Conservation (phyloP, 106 monocot species). For the Dactylorhiza incarnata region DNA sequence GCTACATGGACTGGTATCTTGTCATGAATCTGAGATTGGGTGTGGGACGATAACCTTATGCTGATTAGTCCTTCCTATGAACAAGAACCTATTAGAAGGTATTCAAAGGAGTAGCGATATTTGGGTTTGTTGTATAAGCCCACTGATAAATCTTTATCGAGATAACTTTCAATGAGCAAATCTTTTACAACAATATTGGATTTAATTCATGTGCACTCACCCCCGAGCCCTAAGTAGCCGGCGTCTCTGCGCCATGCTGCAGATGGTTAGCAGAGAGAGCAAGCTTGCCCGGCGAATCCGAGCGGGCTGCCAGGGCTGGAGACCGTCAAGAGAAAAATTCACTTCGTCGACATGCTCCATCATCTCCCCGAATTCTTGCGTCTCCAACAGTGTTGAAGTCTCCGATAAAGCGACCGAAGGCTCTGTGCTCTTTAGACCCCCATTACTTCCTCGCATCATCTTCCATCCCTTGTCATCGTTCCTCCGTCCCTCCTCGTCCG, state of each 20-base stretch:
- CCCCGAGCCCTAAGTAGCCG: constrained; percentile 76
- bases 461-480: constrained; percentile 3
- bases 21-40: no score
- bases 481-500: background rate
- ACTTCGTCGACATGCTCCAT: constrained; percentile 98
- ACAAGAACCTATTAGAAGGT: background rate
- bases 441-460: constrained; percentile 12
- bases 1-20: no score
- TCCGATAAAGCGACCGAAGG: constrained; percentile 4
- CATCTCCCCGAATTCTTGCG: constrained; percentile 98
- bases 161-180: background rate
- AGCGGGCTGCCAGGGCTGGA: constrained; percentile 54
- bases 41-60: no score
- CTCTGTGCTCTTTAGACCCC: background rate
- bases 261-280: constrained; percentile 55
- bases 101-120: background rate
- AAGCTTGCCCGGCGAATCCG: constrained; percentile 67
- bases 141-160: background rate
- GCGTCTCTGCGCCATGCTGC: constrained; percentile 52
- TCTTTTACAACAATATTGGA: background rate
- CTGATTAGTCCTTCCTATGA: background rate
- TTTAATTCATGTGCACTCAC: constrained; percentile 31
- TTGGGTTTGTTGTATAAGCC: background rate
- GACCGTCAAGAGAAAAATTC: constrained; percentile 82
- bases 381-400: constrained; percentile 87